Percentiles rank a stretch among this genome's conserved stretches.
phyloP scores from a whole-genome alignment of 305 asterid genomes.

The Rubia occidens region DNA sequence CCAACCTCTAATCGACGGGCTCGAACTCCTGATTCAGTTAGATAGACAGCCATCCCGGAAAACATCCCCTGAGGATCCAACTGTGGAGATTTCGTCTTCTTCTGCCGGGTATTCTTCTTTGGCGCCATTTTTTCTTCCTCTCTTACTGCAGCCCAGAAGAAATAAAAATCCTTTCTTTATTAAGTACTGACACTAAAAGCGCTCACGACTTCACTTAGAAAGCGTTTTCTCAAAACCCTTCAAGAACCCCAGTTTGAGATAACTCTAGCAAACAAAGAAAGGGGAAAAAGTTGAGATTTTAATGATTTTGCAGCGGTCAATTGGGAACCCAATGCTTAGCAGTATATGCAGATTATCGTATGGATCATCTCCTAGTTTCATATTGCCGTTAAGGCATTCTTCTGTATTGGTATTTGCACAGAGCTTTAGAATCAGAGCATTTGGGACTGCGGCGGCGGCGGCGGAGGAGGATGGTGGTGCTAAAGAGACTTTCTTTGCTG shows the following conservation, averaged over 20 bases:
- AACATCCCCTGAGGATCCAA: conserved; percentile 76
- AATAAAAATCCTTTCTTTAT: neutral
- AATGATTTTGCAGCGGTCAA: conserved; percentile 8
- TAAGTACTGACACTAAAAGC: neutral
- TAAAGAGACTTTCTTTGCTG: conserved; percentile 65
- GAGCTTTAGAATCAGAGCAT: conserved; percentile 32
- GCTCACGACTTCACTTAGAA: neutral
- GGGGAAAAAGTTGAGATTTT: neutral
- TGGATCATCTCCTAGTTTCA: conserved; percentile 21
- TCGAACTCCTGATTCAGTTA: conserved; percentile 48
- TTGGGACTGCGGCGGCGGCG: conserved; percentile 30
- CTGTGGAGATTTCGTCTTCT: conserved; percentile 40
- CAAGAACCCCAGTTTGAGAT: neutral
- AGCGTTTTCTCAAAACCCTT: conserved; percentile 4
- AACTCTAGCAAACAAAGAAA: neutral
- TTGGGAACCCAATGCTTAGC: conserved; percentile 35
- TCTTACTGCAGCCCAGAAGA: conserved; percentile 4
- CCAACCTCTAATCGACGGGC: conserved; percentile 66
- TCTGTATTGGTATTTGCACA: conserved; percentile 20
- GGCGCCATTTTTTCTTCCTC: conserved; percentile 51
- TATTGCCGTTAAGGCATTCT: conserved; percentile 15
- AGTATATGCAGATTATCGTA: conserved; percentile 34
- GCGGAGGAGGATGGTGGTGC: conserved; percentile 22
- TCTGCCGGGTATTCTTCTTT: conserved; percentile 28
- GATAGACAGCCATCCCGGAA: conserved; percentile 51